Percentiles rank a stretch among this genome's conserved stretches.
These are phyloP conservation scores for Sporisorium sorghi DNA, from an alignment of 1,284 basidiomycete genomes.

Conservation along the genomic window DNA sequence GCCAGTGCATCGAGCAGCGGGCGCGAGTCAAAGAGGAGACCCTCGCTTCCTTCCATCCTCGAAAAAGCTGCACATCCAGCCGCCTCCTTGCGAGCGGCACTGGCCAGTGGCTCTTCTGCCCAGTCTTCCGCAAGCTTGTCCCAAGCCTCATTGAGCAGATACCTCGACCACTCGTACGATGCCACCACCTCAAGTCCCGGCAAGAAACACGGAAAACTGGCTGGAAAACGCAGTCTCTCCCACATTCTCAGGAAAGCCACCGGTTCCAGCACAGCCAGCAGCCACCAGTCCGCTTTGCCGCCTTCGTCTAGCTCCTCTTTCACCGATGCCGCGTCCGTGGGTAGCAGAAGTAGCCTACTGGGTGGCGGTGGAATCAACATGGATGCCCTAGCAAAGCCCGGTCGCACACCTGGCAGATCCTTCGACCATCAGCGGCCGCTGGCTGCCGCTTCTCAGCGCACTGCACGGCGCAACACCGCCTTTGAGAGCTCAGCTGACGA, in stretches of 20 bases:
- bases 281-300: conserved; percentile 2
- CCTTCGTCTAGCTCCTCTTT: conserved; percentile 32
- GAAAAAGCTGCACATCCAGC: conserved; percentile 64
- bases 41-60: conserved; percentile 57
- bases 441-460: conserved; percentile 8
- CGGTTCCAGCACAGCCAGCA: conserved; percentile 11
- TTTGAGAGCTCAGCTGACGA: conserved; percentile 30
- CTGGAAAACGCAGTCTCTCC: conserved; percentile 53
- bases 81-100: conserved; percentile 56
- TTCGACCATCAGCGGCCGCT: conserved; percentile 38
- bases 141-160: conserved; percentile 22
- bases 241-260: conserved; percentile 59
- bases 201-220: conserved; percentile 34
- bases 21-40: conserved; percentile 50
- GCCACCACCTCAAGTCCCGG: conserved; percentile 27
- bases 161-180: conserved; percentile 27
- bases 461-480: conserved; percentile 21
- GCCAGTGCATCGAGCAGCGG: conserved; percentile 10
- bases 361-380: conserved; percentile 30
- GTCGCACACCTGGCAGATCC: conserved; percentile 28
- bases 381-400: conserved; percentile 33
- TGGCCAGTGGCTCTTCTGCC: conserved; percentile 30
- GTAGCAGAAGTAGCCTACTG: conserved; percentile 10
- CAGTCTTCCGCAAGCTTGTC: conserved; percentile 19
- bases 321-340: conserved; percentile 17